Conservation (phyloP, 768 basidiomycete genomes). For the Gautieria morchelliformis region DNA sequence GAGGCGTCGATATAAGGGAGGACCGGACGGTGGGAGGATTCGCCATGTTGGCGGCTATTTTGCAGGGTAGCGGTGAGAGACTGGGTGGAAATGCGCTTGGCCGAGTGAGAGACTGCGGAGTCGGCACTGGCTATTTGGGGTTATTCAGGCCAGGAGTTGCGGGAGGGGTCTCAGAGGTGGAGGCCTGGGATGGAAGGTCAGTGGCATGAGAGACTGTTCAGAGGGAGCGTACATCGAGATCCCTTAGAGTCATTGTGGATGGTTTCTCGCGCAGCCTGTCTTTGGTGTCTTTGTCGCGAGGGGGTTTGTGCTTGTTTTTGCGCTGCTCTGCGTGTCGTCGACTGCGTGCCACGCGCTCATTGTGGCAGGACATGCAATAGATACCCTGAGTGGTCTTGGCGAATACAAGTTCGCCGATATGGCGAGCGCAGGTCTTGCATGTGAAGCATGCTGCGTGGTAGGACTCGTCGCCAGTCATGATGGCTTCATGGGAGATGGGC, state of each 20-base stretch:
- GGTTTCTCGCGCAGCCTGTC: conserved; percentile 3
- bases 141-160: neutral
- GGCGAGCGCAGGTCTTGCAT: conserved; percentile 87
- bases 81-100: conserved; percentile 4
- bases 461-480: conserved; percentile 98
- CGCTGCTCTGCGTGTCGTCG: conserved; percentile 86
- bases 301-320: conserved; percentile 36
- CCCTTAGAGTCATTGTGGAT: neutral
- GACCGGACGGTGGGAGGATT: neutral
- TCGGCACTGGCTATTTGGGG: conserved; percentile 1
- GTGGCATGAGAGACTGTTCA: too few relatives aligned
- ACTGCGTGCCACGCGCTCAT: conserved; percentile 91
- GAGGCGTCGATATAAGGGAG: neutral
- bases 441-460: conserved; percentile 99
- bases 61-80: neutral
- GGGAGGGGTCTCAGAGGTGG: conserved; percentile 1
- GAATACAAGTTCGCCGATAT: conserved; percentile 97
- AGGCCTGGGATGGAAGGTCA: neutral
- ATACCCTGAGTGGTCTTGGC: conserved; percentile 98
- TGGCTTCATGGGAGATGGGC: conserved; percentile 96
- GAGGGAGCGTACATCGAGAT: conserved; percentile 1
- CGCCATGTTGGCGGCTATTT: neutral
- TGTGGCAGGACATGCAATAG: conserved; percentile 98
- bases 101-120: conserved; percentile 2
- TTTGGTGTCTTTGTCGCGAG: neutral